Percentiles rank a stretch among this genome's conserved stretches.
Conservation (phyloP, 441 rosid species). For the Pelargonium fulgidum region DNA sequence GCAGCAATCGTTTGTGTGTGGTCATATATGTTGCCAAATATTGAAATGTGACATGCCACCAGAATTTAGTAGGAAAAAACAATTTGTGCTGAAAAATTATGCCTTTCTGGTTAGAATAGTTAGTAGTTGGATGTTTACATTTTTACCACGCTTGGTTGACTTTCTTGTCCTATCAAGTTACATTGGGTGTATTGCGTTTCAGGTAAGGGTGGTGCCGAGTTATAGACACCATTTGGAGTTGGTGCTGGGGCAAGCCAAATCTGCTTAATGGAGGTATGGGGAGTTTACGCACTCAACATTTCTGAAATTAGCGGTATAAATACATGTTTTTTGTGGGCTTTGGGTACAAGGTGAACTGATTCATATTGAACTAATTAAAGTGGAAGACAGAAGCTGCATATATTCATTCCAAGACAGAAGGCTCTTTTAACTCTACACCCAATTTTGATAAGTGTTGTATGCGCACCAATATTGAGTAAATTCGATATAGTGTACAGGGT, state of each 20-base stretch:
- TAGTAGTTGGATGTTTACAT: too few species aligned
- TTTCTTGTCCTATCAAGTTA: background rate
- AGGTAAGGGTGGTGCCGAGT: slow-evolving; percentile 21
- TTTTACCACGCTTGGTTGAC: background rate
- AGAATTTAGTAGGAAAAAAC: too few species aligned
- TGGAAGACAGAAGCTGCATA: too few species aligned
- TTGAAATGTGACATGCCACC: too few species aligned
- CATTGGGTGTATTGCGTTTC: slow-evolving; percentile 17
- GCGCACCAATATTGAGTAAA: too few species aligned
- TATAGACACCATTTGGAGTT: slow-evolving; percentile 15
- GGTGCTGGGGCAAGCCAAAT: background rate
- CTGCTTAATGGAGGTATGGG: slow-evolving; percentile 8
- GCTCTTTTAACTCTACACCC: too few species aligned
- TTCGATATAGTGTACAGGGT: background rate
- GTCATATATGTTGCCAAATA: background rate
- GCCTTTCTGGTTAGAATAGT: too few species aligned
- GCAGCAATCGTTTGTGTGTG: background rate
- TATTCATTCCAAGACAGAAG: too few species aligned
- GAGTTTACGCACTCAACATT: background rate
- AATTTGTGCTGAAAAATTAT: too few species aligned
- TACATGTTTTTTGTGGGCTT: background rate
- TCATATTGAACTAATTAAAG: background rate
- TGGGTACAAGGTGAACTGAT: background rate
- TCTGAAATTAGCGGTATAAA: background rate
- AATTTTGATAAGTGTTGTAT: too few species aligned